Base-by-base conservation (phyloP, 352 stramenopile species). In the Peronospora destructor region DNA sequence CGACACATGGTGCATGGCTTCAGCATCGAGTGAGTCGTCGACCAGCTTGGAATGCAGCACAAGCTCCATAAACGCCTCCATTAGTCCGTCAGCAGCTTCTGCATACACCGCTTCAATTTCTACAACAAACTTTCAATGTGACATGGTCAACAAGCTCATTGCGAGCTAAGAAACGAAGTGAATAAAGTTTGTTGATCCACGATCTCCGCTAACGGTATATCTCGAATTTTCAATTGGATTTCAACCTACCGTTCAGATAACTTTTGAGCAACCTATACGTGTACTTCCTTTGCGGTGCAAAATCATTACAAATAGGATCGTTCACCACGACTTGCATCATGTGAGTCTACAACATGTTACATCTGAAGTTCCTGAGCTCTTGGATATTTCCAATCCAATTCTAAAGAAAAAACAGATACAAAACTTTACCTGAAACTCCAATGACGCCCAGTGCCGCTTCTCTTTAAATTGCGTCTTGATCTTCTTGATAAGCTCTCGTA, bases 1-100 rank as follows among this genome's bases (percentile, higher is more conserved):
- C 5, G 77, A 85, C 19, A 88, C 73, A 50, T 91, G 66, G 41
- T 91, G 77, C 73, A 87, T 80, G 33, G 73, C 68, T 23, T 89
- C 77, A 2, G 69, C 53, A 7, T 67, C 56, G 3, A 79, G 45
- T 6, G 56, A 42, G 23, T 66, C 52, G 8, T 84, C 59, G 0
- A 35, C 48, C 5, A 71, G 10, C 11, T 65, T 69, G 1, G 58
- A 39, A 29, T 68, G 55, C 11, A 75, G 35, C 3, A 91, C 68
- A 52, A 77, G 78, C 8, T 75, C 64, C 65, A 89, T 72, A 37
- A 91, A 50, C 6, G 69, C 64, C 5, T 54, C 54, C 7, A 82
- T 65, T 1, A 91, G 65, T 12, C 56, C 64, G 37, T 91, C 76
- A 17, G 76, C 71, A 5, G 68, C 53, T n/a, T 85, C 74, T 1